phyloP scores from a whole-genome alignment of 192 early-diverging fungal genomes.

The Chytriomyces confervae region DNA sequence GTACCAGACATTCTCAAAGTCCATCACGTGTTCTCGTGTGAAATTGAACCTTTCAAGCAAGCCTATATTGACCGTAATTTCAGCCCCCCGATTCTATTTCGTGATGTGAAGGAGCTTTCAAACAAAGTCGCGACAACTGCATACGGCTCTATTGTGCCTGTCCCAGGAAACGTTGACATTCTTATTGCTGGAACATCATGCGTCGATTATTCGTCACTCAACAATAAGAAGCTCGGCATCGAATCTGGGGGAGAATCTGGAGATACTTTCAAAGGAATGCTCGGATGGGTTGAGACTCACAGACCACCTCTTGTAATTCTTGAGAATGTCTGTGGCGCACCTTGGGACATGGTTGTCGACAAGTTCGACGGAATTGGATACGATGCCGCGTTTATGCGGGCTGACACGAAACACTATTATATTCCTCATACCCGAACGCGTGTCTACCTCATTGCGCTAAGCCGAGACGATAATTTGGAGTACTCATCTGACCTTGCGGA shows the following conservation, averaged over 20 bases:
- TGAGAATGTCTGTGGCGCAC: slow-evolving; percentile 52
- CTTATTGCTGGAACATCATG: slow-evolving; percentile 57
- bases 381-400: slow-evolving; percentile 18
- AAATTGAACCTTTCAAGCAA: slow-evolving; percentile 61
- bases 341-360: slow-evolving; percentile 43
- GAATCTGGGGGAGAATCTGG: slow-evolving; percentile 51
- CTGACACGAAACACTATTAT: slow-evolving; percentile 56
- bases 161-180: slow-evolving; percentile 51
- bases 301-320: slow-evolving; percentile 51
- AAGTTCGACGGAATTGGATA: slow-evolving; percentile 41
- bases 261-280: slow-evolving; percentile 53
- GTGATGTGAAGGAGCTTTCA: slow-evolving; percentile 52
- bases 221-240: slow-evolving; percentile 52
- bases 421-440: slow-evolving; percentile 57
- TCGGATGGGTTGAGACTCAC: slow-evolving; percentile 47
- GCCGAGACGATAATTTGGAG: not conserved
- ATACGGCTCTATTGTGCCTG: slow-evolving; percentile 44
- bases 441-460: slow-evolving; percentile 50
- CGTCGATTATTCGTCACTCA: slow-evolving; percentile 55
- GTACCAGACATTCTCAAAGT: slow-evolving; percentile 31
- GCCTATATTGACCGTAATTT: slow-evolving; percentile 61
- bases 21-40: slow-evolving; percentile 56
- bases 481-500: slow-evolving; percentile 17
- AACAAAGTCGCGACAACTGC: slow-evolving; percentile 46
- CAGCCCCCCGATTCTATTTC: slow-evolving; percentile 52